Conservation (phyloP, 345 rosid genomes). For the Noccaea bulbosa region DNA sequence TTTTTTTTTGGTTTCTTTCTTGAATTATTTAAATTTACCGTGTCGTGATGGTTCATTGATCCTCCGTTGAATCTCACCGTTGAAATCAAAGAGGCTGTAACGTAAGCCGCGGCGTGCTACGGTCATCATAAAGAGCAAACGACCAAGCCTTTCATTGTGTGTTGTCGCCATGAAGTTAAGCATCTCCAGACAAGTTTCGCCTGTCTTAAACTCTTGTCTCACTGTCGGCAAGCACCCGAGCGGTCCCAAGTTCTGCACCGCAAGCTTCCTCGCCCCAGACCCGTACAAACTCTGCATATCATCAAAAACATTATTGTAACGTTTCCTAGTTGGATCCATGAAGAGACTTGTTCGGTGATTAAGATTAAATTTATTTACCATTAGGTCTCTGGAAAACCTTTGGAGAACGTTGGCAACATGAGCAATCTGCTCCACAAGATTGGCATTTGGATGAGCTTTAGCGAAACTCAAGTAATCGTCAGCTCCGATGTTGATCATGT, state of each 20-base stretch:
- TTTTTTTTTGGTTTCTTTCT: no score
- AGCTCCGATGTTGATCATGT: conserved; percentile 38
- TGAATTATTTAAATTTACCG: conserved; percentile 7
- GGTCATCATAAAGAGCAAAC: neutral
- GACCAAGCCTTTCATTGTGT: conserved; percentile 39
- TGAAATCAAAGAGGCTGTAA: conserved; percentile 41
- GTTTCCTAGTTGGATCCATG: neutral
- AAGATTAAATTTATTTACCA: conserved; percentile 12
- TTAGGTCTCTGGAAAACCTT: conserved; percentile 17
- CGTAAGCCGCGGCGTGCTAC: conserved; percentile 20
- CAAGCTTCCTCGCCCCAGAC: conserved; percentile 45
- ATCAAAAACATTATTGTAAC: neutral
- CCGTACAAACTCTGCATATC: conserved; percentile 33
- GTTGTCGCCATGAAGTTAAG: conserved; percentile 27
- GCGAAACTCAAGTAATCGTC: conserved; percentile 47
- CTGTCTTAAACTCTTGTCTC: conserved; percentile 39
- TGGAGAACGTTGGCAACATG: conserved; percentile 26
- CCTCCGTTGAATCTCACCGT: conserved; percentile 32
- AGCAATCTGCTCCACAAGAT: conserved; percentile 15
- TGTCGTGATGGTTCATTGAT: conserved; percentile 31
- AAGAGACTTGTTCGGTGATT: neutral
- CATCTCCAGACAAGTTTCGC: conserved; percentile 36
- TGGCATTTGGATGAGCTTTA: conserved; percentile 38
- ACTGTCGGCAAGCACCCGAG: conserved; percentile 41
- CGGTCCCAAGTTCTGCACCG: conserved; percentile 43